Evolutionary conservation across 2,329 filamentous ascomycete genomes (phyloP).

Genomic region (Hymenotorrendiella dingleyae): DNA sequence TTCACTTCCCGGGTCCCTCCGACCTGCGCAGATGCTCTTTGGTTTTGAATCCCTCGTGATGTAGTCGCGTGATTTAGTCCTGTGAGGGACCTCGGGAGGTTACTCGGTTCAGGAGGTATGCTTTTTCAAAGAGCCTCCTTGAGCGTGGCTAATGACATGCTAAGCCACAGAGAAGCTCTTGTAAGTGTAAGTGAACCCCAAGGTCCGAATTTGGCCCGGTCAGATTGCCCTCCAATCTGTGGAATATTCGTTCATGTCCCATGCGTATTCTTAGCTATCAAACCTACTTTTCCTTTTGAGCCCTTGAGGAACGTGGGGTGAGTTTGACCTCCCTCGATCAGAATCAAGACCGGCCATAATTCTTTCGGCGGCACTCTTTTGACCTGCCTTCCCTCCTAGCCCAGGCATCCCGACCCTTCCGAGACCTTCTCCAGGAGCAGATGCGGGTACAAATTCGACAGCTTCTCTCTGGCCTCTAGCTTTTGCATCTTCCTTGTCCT

Average conservation of each 20-base stretch:
- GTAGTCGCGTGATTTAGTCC: constrained; percentile 10
- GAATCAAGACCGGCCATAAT: constrained; percentile 30
- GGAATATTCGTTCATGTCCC: no score
- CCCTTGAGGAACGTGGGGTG: constrained; percentile 25
- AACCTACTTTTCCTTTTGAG: constrained; percentile 31
- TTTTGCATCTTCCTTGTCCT: constrained; percentile 28
- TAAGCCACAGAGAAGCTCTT: no score
- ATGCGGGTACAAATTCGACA: constrained; percentile 30
- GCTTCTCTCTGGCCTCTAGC: constrained; percentile 25
- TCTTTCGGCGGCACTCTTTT: constrained; percentile 30
- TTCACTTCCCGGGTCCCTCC: no score
- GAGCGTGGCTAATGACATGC: no score
- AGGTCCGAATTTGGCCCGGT: no score
- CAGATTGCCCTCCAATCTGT: no score
- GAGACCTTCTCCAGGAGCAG: constrained; percentile 14
- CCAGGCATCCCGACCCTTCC: constrained; percentile 23
- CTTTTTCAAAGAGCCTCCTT: no score
- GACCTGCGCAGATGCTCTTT: not conserved
- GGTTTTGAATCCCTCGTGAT: constrained; percentile 12
- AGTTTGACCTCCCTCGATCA: constrained; percentile 25
- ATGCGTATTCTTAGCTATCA: constrained; percentile 23
- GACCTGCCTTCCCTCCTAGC: constrained; percentile 13
- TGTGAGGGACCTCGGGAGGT: no score
- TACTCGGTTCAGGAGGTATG: no score
- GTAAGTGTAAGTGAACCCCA: no score